These are phyloP conservation scores for Coemansia sp. DNA, from an alignment of 192 early-diverging fungal species.

Conservation along the genomic window DNA sequence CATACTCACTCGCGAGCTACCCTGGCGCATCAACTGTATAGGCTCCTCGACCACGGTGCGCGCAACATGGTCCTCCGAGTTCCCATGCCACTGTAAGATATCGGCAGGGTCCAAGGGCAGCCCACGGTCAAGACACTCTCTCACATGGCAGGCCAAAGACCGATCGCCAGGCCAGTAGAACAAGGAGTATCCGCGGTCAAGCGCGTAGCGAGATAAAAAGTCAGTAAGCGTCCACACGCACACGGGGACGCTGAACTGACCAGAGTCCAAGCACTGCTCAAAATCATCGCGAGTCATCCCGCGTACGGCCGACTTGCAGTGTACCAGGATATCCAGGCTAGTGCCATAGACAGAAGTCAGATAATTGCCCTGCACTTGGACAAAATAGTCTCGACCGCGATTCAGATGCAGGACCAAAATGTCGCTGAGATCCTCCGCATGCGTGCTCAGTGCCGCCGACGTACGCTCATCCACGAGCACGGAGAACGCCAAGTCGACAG, in stretches of 20 bases:
- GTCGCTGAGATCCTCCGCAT: constrained; percentile 33
- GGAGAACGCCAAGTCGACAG: constrained; percentile 21
- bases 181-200: constrained; percentile 38
- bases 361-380: constrained; percentile 75
- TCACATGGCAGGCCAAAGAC: constrained; percentile 65
- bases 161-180: constrained; percentile 64
- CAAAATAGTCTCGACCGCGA: constrained; percentile 84
- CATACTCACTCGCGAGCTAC: constrained; percentile 19
- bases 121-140: constrained; percentile 82
- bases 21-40: constrained; percentile 3
- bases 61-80: constrained; percentile 26
- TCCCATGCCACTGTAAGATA: constrained; percentile 35
- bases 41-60: constrained; percentile 32
- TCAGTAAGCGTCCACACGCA: constrained; percentile 55
- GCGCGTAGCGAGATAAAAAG: constrained; percentile 45
- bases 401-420: constrained; percentile 80
- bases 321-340: constrained; percentile 67
- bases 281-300: constrained; percentile 56
- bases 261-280: constrained; percentile 35
- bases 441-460: constrained; percentile 60
- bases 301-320: constrained; percentile 63
- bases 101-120: constrained; percentile 21
- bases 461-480: constrained; percentile 62
- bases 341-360: constrained; percentile 76
- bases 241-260: constrained; percentile 55